These are phyloP conservation scores for Pyrenophora graminea DNA, from an alignment of 2,329 filamentous ascomycete species.

Conservation along the genomic window DNA sequence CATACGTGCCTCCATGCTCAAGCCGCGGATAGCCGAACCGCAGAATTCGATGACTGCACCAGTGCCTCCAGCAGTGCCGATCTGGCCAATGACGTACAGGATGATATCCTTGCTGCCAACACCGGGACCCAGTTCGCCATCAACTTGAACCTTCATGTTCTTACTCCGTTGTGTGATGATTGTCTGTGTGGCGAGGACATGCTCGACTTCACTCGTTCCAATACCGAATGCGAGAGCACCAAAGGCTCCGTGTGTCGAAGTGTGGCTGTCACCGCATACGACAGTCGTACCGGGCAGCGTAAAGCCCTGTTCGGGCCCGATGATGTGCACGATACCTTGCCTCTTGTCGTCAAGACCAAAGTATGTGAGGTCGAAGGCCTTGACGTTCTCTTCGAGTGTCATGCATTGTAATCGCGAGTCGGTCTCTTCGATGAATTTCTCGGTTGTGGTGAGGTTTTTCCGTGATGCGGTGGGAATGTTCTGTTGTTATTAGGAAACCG, in stretches of 20 bases:
- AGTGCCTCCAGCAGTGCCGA: conserved; percentile 93
- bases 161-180: conserved; percentile 94
- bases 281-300: conserved; percentile 96
- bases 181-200: conserved; percentile 95
- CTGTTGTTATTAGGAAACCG: conserved; percentile 52
- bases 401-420: conserved; percentile 93
- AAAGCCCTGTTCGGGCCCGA: conserved; percentile 97
- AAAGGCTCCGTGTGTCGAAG: conserved; percentile 96
- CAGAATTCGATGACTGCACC: conserved; percentile 97
- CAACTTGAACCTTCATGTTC: conserved; percentile 97
- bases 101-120: conserved; percentile 97
- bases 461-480: conserved; percentile 92
- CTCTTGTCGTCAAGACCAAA: conserved; percentile 96
- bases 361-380: conserved; percentile 94
- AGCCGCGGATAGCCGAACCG: conserved; percentile 82
- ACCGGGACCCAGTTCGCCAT: conserved; percentile 85
- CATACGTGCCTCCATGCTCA: conserved; percentile 98
- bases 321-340: conserved; percentile 98
- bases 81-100: conserved; percentile 87
- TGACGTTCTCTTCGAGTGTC: conserved; percentile 96
- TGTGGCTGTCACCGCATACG: conserved; percentile 97
- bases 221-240: conserved; percentile 95
- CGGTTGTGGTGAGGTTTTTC: conserved; percentile 92
- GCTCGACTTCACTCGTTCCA: conserved; percentile 97
- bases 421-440: conserved; percentile 90